These are phyloP conservation scores for Talaromyces wortmannii DNA, from an alignment of 495 filamentous ascomycete species.

Conservation along the genomic window DNA sequence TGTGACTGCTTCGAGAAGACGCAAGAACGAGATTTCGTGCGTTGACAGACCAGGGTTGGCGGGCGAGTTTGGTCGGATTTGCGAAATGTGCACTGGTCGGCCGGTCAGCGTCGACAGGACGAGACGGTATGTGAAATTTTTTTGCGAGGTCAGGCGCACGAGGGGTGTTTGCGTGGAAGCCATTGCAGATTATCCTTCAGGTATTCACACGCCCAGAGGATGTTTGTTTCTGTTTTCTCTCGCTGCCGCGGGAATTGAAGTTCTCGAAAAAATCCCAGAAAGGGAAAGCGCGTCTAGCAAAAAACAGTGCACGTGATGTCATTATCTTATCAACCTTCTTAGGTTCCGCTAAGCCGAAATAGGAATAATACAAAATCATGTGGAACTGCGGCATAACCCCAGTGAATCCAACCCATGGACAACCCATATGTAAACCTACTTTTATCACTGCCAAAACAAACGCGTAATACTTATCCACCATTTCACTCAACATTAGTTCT, in stretches of 20 bases:
- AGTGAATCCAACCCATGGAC: background rate
- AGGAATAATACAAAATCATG: background rate
- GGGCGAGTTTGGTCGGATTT: conserved; percentile 80
- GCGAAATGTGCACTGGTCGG: conserved; percentile 79
- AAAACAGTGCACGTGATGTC: background rate
- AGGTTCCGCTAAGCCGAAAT: background rate
- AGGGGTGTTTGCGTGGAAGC: conserved; percentile 39
- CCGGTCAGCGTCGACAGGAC: conserved; percentile 90
- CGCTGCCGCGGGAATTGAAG: background rate
- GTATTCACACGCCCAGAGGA: no score
- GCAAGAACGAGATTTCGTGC: conserved; percentile 92
- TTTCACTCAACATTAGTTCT: background rate
- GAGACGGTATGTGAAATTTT: conserved; percentile 74
- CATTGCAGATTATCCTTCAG: conserved; percentile 12
- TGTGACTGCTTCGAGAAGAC: conserved; percentile 87
- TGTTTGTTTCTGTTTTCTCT: background rate
- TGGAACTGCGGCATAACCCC: no score
- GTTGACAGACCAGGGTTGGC: conserved; percentile 81
- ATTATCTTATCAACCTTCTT: background rate
- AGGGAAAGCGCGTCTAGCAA: background rate
- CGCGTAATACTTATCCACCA: background rate
- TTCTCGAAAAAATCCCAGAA: background rate
- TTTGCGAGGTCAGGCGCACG: conserved; percentile 72
- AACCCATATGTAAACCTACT: background rate
- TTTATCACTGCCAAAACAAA: background rate